These are phyloP conservation scores for Boletus tylopilopsis DNA, from an alignment of 768 basidiomycete genomes.

Conservation along the genomic window DNA sequence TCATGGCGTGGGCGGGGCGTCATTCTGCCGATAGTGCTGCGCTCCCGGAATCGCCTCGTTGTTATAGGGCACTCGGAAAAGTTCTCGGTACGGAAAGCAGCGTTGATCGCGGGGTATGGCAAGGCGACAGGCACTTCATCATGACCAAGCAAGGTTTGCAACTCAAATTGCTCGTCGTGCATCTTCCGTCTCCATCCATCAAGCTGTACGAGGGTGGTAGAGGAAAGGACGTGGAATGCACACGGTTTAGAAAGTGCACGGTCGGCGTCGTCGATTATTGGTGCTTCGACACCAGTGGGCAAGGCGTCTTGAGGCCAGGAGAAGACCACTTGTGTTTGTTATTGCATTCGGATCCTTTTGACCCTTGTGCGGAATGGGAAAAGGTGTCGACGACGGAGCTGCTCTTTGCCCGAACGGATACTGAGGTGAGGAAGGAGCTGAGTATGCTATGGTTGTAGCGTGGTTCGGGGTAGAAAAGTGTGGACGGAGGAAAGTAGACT, in stretches of 20 bases:
- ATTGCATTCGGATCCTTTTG: slow-evolving; percentile 27
- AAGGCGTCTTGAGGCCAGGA: slow-evolving; percentile 18
- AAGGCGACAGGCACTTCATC: slow-evolving; percentile 26
- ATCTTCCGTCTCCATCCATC: slow-evolving; percentile 17
- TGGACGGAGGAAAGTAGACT: too few relatives aligned
- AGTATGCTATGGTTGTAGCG: slow-evolving; percentile 24
- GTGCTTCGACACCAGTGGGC: slow-evolving; percentile 29
- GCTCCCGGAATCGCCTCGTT: slow-evolving; percentile 29
- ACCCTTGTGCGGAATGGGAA: slow-evolving; percentile 26
- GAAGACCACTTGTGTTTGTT: slow-evolving; percentile 30
- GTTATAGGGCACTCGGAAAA: slow-evolving; percentile 23
- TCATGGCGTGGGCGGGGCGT: slow-evolving; percentile 30
- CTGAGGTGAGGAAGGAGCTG: slow-evolving; percentile 14
- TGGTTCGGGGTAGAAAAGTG: neutral
- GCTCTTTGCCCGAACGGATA: slow-evolving; percentile 20
- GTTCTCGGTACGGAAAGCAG: neutral
- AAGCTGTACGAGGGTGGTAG: slow-evolving; percentile 17
- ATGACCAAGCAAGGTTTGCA: slow-evolving; percentile 34
- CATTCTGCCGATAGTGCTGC: slow-evolving; percentile 27
- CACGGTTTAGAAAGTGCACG: slow-evolving; percentile 17
- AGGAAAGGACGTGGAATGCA: slow-evolving; percentile 8
- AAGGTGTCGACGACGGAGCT: slow-evolving; percentile 27
- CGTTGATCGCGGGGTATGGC: slow-evolving; percentile 12
- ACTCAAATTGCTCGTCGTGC: slow-evolving; percentile 21
- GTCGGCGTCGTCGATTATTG: slow-evolving; percentile 30